phyloP scores from a whole-genome alignment of 768 basidiomycete species.

The Hericium coralloides region DNA sequence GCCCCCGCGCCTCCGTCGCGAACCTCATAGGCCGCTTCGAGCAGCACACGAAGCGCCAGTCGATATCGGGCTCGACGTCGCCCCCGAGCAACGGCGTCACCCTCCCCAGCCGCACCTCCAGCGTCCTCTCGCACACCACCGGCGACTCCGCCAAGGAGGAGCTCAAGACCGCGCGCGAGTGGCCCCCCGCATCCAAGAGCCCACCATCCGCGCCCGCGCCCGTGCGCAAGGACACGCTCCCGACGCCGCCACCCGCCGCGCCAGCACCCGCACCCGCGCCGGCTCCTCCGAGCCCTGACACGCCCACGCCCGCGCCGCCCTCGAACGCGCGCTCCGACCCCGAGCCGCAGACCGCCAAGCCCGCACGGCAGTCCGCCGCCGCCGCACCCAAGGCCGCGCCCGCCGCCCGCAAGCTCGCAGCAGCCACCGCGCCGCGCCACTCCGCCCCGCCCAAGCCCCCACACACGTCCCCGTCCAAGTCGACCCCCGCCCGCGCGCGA shows the following conservation, averaged over 20 bases:
- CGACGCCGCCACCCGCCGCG: constrained; percentile 1
- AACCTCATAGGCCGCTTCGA: constrained; percentile 89
- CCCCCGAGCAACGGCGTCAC: constrained; percentile 15
- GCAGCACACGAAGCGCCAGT: constrained; percentile 55
- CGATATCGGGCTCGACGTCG: constrained; percentile 23
- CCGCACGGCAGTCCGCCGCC: not conserved
- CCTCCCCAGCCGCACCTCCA: constrained; percentile 47
- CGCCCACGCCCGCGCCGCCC: constrained; percentile 8
- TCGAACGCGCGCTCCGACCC: not conserved
- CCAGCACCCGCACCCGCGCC: constrained; percentile 16
- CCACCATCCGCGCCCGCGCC: not conserved
- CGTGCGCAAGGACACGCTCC: not conserved
- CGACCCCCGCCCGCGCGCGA: constrained; percentile 21
- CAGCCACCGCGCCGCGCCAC: not conserved
- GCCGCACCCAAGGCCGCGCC: not conserved
- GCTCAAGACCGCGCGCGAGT: constrained; percentile 63
- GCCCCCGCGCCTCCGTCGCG: constrained; percentile 78
- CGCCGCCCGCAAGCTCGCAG: not conserved
- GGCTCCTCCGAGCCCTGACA: not conserved
- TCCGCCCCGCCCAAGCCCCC: constrained; percentile 6
- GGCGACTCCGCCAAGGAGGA: constrained; percentile 63
- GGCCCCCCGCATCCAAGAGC: constrained; percentile 40
- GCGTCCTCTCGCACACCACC: constrained; percentile 53
- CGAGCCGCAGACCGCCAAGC: not conserved
- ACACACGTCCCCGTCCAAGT: constrained; percentile 17